Percentiles rank a stretch among this genome's conserved stretches.
phyloP scores from a whole-genome alignment of 108 stramenopile species.

The Skeletonema costatum region DNA sequence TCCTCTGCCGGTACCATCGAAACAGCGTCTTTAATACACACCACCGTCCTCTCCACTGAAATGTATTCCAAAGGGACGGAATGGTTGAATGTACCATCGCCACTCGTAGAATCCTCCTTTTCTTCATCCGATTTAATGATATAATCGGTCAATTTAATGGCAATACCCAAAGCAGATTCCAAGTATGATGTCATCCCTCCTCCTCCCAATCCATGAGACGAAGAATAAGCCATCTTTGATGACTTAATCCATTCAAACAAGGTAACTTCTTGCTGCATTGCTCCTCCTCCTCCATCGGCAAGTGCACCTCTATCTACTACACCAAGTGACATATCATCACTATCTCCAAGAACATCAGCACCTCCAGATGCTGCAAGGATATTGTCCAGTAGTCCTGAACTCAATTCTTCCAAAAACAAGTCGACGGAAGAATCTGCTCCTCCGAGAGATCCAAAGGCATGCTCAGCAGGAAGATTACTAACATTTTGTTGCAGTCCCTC shows the following conservation, averaged over 20 bases:
- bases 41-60: slow-evolving; percentile 1
- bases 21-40: not conserved
- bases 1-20: not conserved
- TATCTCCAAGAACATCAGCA: not conserved
- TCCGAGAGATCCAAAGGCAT: no score
- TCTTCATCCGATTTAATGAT: slow-evolving; percentile 3
- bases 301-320: not conserved
- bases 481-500: no score
- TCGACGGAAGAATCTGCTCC: not conserved
- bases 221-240: not conserved
- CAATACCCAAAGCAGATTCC: slow-evolving; percentile 16
- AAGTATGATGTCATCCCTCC: not conserved
- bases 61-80: slow-evolving; percentile 24
- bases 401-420: not conserved
- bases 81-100: not conserved
- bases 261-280: not conserved
- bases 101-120: not conserved
- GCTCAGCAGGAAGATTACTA: no score
- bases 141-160: slow-evolving; percentile 27
- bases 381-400: not conserved
- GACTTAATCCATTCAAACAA: slow-evolving; percentile 11
- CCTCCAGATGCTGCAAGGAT: not conserved
- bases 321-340: not conserved
- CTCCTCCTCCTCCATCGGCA: not conserved
- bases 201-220: not conserved